A percentile compares a stretch with the other conserved stretches of the same genome.
Evolutionary conservation across 2,329 filamentous ascomycete species (phyloP).

Genomic region (Teratosphaeria zuluensis): DNA sequence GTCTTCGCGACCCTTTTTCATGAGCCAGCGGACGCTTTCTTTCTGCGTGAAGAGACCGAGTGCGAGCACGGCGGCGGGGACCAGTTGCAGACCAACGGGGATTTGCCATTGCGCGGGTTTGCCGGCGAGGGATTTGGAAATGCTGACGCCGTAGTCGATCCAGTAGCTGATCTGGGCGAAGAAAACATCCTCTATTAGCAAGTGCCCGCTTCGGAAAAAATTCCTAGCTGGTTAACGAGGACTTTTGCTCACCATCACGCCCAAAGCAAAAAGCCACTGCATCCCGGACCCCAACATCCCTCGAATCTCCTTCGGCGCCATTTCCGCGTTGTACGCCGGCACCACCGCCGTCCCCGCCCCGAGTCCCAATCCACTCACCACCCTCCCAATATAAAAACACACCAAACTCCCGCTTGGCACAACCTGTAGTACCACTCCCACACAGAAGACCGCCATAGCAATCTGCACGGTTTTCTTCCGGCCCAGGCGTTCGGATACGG

Average conservation of each 20-base stretch:
- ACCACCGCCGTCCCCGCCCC: conserved; percentile 38
- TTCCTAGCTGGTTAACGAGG: neutral
- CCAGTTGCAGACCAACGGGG: conserved; percentile 44
- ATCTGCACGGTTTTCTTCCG: conserved; percentile 35
- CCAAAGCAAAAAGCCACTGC: conserved; percentile 42
- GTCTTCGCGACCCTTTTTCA: conserved; percentile 35
- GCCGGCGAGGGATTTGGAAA: conserved; percentile 10
- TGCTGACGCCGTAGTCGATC: conserved; percentile 39
- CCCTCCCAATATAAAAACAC: conserved; percentile 36
- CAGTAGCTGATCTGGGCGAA: conserved; percentile 4
- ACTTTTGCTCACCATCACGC: conserved; percentile 37
- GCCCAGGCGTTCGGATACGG: conserved; percentile 38
- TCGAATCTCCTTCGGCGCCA: conserved; percentile 37
- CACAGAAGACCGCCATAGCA: conserved; percentile 32
- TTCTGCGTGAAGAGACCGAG: conserved; percentile 40
- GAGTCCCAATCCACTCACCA: conserved; percentile 40
- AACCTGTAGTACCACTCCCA: conserved; percentile 37
- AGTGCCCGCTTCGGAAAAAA: neutral
- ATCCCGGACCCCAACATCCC: conserved; percentile 43
- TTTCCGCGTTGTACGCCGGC: conserved; percentile 31
- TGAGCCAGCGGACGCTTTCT: conserved; percentile 44
- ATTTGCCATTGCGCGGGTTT: conserved; percentile 45
- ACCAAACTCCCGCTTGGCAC: conserved; percentile 35
- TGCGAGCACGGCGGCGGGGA: conserved; percentile 40
- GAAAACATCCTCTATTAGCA: neutral